Conservation (phyloP, 2,329 filamentous ascomycete species). For the Cladosporium phlei region DNA sequence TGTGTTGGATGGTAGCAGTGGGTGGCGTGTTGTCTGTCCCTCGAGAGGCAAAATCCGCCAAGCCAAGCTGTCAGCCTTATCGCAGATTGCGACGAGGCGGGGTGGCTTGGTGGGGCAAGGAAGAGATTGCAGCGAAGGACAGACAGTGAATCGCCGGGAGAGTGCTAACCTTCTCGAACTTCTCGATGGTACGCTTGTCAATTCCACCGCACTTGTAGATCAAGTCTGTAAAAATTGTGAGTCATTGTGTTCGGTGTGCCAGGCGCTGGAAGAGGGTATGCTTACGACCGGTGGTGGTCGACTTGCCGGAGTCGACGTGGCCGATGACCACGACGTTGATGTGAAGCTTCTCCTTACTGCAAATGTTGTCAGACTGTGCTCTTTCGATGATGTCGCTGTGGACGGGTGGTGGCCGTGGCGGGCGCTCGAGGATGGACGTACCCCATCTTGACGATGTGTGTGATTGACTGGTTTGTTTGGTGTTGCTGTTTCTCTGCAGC, state of each 20-base stretch:
- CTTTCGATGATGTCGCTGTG: constrained; percentile 8
- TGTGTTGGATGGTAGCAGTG: neutral
- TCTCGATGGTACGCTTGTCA: constrained; percentile 99
- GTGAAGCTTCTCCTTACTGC: constrained; percentile 91
- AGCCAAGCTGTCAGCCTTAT: constrained; percentile 3
- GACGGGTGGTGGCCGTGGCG: constrained; percentile 14
- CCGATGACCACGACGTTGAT: constrained; percentile 96
- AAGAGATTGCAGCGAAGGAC: constrained; percentile 13
- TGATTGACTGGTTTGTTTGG: constrained; percentile 27
- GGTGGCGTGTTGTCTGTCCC: neutral
- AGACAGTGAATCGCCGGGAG: neutral
- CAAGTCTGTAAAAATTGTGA: constrained; percentile 71
- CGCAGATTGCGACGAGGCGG: constrained; percentile 12
- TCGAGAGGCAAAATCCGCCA: neutral
- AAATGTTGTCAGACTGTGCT: constrained; percentile 31
- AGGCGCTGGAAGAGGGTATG: constrained; percentile 26
- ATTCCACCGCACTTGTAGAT: constrained; percentile 99
- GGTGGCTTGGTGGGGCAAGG: constrained; percentile 9
- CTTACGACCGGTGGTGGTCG: constrained; percentile 83
- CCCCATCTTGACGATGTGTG: constrained; percentile 54
- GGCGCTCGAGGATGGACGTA: constrained; percentile 39
- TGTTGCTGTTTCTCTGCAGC: constrained; percentile 20
- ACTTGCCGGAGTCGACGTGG: constrained; percentile 99
- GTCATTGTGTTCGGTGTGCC: constrained; percentile 29
- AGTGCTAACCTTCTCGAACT: constrained; percentile 96